phyloP scores from a whole-genome alignment of 2,329 filamentous ascomycete genomes.

The Colletotrichum trifolii region DNA sequence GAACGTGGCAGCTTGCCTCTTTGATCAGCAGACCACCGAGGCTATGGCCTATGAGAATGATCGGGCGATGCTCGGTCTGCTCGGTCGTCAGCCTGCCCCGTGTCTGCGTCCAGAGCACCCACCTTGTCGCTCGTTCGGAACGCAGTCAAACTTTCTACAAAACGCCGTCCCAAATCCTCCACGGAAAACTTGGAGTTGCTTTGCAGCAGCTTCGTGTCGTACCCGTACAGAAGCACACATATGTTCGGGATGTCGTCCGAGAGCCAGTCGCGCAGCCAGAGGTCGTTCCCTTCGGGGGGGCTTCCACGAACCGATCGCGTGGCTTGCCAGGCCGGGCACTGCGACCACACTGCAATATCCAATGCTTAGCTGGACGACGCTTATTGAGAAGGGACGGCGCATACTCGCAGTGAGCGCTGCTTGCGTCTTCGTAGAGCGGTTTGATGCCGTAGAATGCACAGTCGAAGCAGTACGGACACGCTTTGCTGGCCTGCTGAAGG shows the following conservation, averaged over 20 bases:
- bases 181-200: conserved; percentile 40
- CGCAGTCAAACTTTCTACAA: conserved; percentile 35
- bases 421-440: conserved; percentile 39
- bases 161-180: conserved; percentile 32
- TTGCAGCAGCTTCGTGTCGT: conserved; percentile 41
- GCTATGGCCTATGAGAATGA: conserved; percentile 43
- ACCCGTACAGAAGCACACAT: conserved; percentile 45
- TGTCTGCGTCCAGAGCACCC: neutral
- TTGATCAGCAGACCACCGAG: conserved; percentile 44
- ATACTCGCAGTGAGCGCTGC: conserved; percentile 39
- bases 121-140: conserved; percentile 35
- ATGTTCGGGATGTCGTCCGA: conserved; percentile 38
- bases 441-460: conserved; percentile 42
- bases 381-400: neutral
- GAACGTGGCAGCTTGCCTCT: conserved; percentile 36
- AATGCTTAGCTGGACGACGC: conserved; percentile 11
- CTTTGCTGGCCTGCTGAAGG: no score
- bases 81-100: conserved; percentile 3
- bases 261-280: conserved; percentile 47
- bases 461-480: conserved; percentile 38
- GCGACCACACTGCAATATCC: conserved; percentile 41
- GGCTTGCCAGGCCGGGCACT: conserved; percentile 44
- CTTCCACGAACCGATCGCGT: conserved; percentile 45
- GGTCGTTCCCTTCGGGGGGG: conserved; percentile 37
- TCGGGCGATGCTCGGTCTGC: conserved; percentile 36